Base-by-base conservation (phyloP, 257 asterid genomes). In the Penstemon davidsonii region DNA sequence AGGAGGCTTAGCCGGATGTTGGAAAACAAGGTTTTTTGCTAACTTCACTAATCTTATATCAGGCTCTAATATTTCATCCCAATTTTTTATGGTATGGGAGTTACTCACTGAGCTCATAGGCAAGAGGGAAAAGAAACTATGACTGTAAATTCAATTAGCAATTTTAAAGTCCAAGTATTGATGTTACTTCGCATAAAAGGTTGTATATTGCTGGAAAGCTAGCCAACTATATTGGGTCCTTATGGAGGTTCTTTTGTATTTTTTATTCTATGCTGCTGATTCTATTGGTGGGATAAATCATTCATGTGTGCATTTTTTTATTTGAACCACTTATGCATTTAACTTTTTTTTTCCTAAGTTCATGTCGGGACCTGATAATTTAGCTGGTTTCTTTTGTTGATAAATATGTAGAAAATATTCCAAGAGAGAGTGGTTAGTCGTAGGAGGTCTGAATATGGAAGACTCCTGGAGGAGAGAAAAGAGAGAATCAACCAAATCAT, bases 1-100 rank as follows among this genome's bases (percentile, higher is more conserved):
- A 77, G 68, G 75, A 79, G 95, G 75, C 87, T 89, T 47, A 76
- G 64, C 8, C 81, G 90, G 63, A 83, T 87, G 95, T 72, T 80
- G 72, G 92, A 74, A 33, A 63, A 81, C 77, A 85, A 87, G 96
- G 96, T 88, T 19, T 54, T 7, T 6, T 12, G 25, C 47, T 58
- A 12, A 39, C 41, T 53, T 40, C 40, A 40, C 7, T 9, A 5
- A 49, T 15, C 51, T 46, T 46, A 46, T 49, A 12, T 3, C n/a
- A 49, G 11, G 11, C 4, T 49, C 18, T 8, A 10, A 6, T 49
- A 49, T 3, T 49, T 6, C n/a, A 15, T 10, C 54, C 33, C 11
- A 12, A 9, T 49, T 49, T 15, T 10, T 1, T 49, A 12, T 49
- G 5, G 15, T 10, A 49, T 49, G 19, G 54, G 54, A 12, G 54